Evolutionary conservation across 768 basidiomycete species (phyloP), one percentile per base, ranked within the genome.

Genomic region (Boletus subparvulus): DNA sequence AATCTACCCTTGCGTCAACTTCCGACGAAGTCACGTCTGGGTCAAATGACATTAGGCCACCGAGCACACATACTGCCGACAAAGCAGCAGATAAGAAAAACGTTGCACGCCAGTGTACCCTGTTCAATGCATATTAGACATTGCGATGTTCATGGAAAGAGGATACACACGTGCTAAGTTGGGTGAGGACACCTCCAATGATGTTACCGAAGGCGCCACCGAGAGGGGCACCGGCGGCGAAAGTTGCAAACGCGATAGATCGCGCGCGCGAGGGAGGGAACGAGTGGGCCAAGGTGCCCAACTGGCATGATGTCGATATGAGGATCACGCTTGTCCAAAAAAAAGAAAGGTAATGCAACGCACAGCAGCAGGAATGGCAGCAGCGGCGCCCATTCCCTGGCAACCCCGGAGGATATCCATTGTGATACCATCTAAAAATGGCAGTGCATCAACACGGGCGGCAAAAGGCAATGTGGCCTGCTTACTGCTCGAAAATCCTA

Each of bases 211-310:
- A 72, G 0, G 83, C 87, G 0, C 80, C 88, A 0, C 94, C 94
- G 6, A 94, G 65, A 0, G 94, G 92, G 1, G 88, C 90, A 28
- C 94, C 94, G 0, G 92, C 90, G 1, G 87, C 80, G 61, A 94
- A 95, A 0, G 87, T 84, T 0, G 94, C 83, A 59, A 95, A 96
- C 0, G 92, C 94, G 1, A 84, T 70, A 1, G 89, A 84, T 11
- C 94, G 82, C 0, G 85, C 78, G 13, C 75, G 75, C 1, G 87
- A 86, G 0, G 81, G 78, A 4, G 88, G 86, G 68, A 95, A 96
- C 0, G 85, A 75, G 46, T 87, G 80, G 0, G 94, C 93, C 35
- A 96, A 78, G 55, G 92, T 94, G 1, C 94, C 93, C 2, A 94
- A 68, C 84, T 91, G 58, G 3, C 21, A 42, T 45, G 14, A 21